These are phyloP conservation scores for Aspergillus bertholletiae DNA, from an alignment of 495 filamentous ascomycete species.

Conservation along the genomic window DNA sequence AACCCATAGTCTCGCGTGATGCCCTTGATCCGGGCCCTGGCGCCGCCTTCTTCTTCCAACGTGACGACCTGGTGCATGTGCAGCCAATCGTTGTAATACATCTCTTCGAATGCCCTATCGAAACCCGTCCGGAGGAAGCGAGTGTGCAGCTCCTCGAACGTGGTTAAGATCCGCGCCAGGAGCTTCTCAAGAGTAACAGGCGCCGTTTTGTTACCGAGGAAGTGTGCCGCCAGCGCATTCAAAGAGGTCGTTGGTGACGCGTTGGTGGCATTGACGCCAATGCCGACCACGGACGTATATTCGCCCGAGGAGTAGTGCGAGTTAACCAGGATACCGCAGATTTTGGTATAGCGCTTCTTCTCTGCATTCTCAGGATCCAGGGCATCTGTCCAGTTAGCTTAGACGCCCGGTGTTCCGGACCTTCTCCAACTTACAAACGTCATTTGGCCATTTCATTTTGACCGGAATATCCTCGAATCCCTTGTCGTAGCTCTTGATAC, in stretches of 20 bases:
- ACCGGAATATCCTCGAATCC: conserved; percentile 74
- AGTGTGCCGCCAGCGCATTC: conserved; percentile 58
- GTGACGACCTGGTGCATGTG: conserved; percentile 88
- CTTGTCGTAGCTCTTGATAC: conserved; percentile 72
- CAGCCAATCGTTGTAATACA: conserved; percentile 87
- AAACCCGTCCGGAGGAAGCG: conserved; percentile 73
- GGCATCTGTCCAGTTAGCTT: conserved; percentile 50
- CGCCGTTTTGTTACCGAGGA: conserved; percentile 30
- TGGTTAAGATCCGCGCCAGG: conserved; percentile 74
- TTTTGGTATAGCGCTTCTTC: conserved; percentile 73
- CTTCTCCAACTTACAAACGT: conserved; percentile 59
- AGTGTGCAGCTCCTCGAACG: conserved; percentile 74
- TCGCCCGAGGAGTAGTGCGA: conserved; percentile 72
- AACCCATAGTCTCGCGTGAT: conserved; percentile 88
- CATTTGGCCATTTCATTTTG: conserved; percentile 96
- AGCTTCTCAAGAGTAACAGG: conserved; percentile 77
- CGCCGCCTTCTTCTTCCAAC: conserved; percentile 77
- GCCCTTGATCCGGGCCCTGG: conserved; percentile 75
- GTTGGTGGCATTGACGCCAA: conserved; percentile 88
- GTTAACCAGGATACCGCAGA: conserved; percentile 91
- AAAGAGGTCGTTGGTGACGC: conserved; percentile 82
- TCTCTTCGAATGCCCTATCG: conserved; percentile 62
- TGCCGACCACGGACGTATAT: conserved; percentile 85
- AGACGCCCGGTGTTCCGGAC: background rate
- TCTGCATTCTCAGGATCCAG: conserved; percentile 62